Evolutionary conservation across 2,329 filamentous ascomycete species (phyloP), one percentile per base, ranked within the genome.

Genomic region (Geoglossum cookeanum): DNA sequence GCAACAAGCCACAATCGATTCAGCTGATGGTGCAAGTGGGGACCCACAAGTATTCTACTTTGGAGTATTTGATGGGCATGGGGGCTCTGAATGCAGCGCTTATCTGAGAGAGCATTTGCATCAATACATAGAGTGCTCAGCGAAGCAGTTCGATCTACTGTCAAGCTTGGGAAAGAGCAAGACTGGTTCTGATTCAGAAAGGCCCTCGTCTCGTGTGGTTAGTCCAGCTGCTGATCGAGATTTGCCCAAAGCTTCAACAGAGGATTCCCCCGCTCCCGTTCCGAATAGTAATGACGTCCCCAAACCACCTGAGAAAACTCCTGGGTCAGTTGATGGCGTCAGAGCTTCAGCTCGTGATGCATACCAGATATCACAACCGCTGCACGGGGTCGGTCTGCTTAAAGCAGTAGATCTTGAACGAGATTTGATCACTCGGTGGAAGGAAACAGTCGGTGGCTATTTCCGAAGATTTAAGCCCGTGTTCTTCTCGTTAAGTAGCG

Each of bases 31-130:
- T 61, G 80, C 85, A 1, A 85, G 80, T 61, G 91, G 91, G 1
- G 91, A 97, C 66, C 91, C 91, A 1, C 91, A 97, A 67, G 84
- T 97, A 37, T 98, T 98, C 70, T 98, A 97, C 69, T 98, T 96
- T 75, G 90, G 80, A 1, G 83, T 97, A 1, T 98, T 97, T 65
- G 92, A 98, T 69, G 92, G 92, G 2, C 92, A 98, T 71, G 92
- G 92, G 8, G 92, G 92, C 22, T 78, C 75, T 22, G 86, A 95
- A 68, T 97, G 92, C 69, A 89, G 88, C 59, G 82, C 84, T 17
- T 97, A 95, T 64, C 70, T 97, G 62, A 78, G 83, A 58, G 87
- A 96, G 59, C 80, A 85, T 65, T 72, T 98, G 59, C 92, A 96
- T 68, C 79, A 80, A 8, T 97, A 96, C 67, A 82, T 98, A 39